These are phyloP conservation scores for Colletotrichum eleusines DNA, from an alignment of 2,329 filamentous ascomycete genomes.

Conservation along the genomic window DNA sequence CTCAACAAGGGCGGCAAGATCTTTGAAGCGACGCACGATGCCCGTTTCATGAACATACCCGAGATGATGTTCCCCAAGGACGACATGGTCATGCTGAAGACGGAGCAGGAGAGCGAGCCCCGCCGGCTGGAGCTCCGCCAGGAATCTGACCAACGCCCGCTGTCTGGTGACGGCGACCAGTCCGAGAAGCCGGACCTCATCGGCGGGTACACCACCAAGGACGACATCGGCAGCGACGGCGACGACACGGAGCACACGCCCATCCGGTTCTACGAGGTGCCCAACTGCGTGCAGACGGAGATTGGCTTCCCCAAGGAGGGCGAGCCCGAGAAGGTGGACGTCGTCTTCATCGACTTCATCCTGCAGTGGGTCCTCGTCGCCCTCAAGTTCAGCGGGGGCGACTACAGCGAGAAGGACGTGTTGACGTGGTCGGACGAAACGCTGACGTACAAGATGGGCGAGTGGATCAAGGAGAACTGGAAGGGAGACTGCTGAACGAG, in stretches of 20 bases:
- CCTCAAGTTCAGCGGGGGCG: conserved; percentile 70
- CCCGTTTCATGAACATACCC: conserved; percentile 63
- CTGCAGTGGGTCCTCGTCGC: conserved; percentile 84
- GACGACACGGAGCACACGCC: conserved; percentile 88
- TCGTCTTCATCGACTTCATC: conserved; percentile 94
- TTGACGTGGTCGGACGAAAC: conserved; percentile 65
- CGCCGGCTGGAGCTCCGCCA: conserved; percentile 50
- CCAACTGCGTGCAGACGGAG: conserved; percentile 84
- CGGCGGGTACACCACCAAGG: conserved; percentile 86
- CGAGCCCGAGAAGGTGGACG: conserved; percentile 80
- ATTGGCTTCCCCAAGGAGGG: conserved; percentile 69
- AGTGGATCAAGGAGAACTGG: conserved; percentile 73
- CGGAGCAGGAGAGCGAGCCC: conserved; percentile 43
- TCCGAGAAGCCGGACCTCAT: conserved; percentile 59
- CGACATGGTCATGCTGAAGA: conserved; percentile 32
- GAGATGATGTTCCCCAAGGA: conserved; percentile 54
- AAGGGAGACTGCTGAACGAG: conserved; percentile 56
- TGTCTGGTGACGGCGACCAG: conserved; percentile 47
- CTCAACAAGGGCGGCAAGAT: conserved; percentile 69
- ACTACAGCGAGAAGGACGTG: conserved; percentile 63
- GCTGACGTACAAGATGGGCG: conserved; percentile 66
- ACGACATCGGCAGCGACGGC: conserved; percentile 85
- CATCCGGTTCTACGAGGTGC: conserved; percentile 80
- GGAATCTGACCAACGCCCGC: conserved; percentile 48
- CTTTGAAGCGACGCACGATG: conserved; percentile 55